phyloP scores from a whole-genome alignment of 805 yeast species.

The Saccharomycopsis sp. region DNA sequence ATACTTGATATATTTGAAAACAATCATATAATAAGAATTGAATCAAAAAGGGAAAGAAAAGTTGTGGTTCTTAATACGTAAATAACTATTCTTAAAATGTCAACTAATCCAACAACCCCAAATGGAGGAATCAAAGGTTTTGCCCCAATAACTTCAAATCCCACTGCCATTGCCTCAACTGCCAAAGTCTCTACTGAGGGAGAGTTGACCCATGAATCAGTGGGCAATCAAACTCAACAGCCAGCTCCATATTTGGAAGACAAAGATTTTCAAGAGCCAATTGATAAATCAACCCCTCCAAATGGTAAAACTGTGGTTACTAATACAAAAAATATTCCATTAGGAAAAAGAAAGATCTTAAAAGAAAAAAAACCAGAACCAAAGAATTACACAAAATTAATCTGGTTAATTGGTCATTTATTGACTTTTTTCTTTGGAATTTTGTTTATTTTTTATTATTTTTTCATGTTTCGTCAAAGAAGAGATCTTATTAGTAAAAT shows the following conservation, averaged over 20 bases:
- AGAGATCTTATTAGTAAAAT: slow-evolving; percentile 37
- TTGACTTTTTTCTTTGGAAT: slow-evolving; percentile 35
- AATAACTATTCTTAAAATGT: too few species aligned
- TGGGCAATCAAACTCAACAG: background rate
- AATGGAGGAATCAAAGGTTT: too few species aligned
- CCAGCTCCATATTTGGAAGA: background rate
- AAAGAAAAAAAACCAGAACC: slow-evolving; percentile 27
- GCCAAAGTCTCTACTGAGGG: too few species aligned
- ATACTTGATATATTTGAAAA: too few species aligned
- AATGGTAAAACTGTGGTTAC: background rate
- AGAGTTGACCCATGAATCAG: too few species aligned
- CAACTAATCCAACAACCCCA: too few species aligned
- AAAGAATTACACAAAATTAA: slow-evolving; percentile 33
- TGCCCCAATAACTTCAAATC: too few species aligned
- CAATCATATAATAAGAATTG: too few species aligned
- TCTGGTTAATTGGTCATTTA: slow-evolving; percentile 51
- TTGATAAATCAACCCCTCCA: background rate
- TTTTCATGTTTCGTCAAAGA: slow-evolving; percentile 21
- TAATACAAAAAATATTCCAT: background rate
- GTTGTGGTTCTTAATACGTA: too few species aligned
- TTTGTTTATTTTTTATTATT: slow-evolving; percentile 26
- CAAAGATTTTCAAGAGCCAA: background rate
- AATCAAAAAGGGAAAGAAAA: too few species aligned
- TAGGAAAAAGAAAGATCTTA: slow-evolving; percentile 19
- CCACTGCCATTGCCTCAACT: too few species aligned